Percentiles rank a stretch among this genome's conserved stretches.
Conservation (phyloP, 108 stramenopile species). For the Nitzschia inconspicua region DNA sequence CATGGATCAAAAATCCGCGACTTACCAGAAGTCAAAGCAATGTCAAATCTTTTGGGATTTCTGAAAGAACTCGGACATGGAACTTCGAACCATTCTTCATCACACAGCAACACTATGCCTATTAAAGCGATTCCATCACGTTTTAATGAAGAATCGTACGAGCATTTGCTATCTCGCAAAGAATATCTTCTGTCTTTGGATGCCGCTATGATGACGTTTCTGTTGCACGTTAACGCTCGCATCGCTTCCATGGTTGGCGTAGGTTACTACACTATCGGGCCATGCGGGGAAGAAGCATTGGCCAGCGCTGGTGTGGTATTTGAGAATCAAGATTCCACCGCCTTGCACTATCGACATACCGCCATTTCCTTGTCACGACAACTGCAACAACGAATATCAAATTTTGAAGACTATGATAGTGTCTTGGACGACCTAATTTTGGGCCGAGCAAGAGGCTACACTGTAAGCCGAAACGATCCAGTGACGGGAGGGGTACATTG, state of each 20-base stretch:
- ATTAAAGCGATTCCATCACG: background rate
- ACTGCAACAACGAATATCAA: background rate
- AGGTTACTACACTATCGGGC: slow-evolving; percentile 90
- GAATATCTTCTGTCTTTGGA: slow-evolving; percentile 34
- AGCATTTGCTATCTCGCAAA: background rate
- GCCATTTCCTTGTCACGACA: slow-evolving; percentile 61
- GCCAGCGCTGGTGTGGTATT: slow-evolving; percentile 46
- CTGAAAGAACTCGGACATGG: background rate
- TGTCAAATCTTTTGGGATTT: slow-evolving; percentile 6
- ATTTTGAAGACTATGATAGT: background rate
- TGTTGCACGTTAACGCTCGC: slow-evolving; percentile 75
- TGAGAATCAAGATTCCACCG: slow-evolving; percentile 49
- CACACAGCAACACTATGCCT: background rate
- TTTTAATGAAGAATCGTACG: background rate
- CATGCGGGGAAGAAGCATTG: slow-evolving; percentile 85
- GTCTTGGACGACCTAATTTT: slow-evolving; percentile 55
- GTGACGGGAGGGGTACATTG: slow-evolving; percentile 85
- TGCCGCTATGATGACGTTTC: slow-evolving; percentile 72
- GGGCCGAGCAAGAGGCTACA: slow-evolving; percentile 77
- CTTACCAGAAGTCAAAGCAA: slow-evolving; percentile 21
- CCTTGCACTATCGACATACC: slow-evolving; percentile 85
- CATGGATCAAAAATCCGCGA: slow-evolving; percentile 16
- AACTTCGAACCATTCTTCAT: background rate
- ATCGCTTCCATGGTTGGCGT: slow-evolving; percentile 72
- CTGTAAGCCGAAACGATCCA: slow-evolving; percentile 70